Conservation (phyloP, 345 rosid genomes). For the Syzygium jambos region DNA sequence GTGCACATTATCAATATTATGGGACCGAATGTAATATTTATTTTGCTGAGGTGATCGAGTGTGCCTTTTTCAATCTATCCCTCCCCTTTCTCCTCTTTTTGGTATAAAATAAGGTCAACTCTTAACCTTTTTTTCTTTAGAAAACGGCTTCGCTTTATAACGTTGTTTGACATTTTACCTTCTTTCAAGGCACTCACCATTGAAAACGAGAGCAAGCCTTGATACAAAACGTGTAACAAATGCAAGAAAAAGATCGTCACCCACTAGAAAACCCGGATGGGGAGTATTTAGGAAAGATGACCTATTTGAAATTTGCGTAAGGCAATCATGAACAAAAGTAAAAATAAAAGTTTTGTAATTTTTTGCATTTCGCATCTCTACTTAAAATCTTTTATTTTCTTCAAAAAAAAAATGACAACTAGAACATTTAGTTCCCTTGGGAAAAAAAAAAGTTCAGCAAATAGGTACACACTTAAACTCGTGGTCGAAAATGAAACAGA, state of each 20-base stretch:
- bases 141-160: too few species aligned
- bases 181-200: too few species aligned
- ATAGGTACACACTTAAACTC: background rate
- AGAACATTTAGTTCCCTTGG: too few species aligned
- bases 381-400: background rate
- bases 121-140: too few species aligned
- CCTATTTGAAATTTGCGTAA: background rate
- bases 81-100: background rate
- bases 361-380: background rate
- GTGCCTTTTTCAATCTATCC: background rate
- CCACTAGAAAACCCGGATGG: too few species aligned
- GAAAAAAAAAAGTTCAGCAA: background rate
- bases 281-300: too few species aligned
- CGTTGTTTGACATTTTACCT: too few species aligned
- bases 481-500: background rate
- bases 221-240: too few species aligned
- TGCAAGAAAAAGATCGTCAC: too few species aligned
- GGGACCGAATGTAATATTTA: background rate
- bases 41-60: background rate
- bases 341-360: background rate
- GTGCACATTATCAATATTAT: background rate
- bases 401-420: background rate
- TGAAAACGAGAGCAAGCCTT: too few species aligned
- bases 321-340: background rate
- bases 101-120: too few species aligned